phyloP scores from a whole-genome alignment of 2,329 filamentous ascomycete species.

The Leptodontidium sp. region DNA sequence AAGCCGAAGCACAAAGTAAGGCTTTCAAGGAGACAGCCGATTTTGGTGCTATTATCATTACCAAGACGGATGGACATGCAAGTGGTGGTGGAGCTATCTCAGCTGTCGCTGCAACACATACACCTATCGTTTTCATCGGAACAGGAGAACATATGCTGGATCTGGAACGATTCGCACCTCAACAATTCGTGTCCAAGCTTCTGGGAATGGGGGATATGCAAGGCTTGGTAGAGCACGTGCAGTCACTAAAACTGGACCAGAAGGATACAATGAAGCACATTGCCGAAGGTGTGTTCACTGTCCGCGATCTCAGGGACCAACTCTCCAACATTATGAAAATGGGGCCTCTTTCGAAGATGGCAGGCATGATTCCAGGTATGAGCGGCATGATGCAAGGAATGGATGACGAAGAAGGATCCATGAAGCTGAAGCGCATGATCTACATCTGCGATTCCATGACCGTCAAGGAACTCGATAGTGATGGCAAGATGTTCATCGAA shows the following conservation, averaged over 20 bases:
- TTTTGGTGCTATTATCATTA: slow-evolving; percentile 98
- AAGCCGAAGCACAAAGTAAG: slow-evolving; percentile 91
- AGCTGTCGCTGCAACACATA: slow-evolving; percentile 93
- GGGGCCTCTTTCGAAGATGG: slow-evolving; percentile 97
- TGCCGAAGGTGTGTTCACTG: slow-evolving; percentile 92
- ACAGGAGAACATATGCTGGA: slow-evolving; percentile 98
- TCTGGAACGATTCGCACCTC: slow-evolving; percentile 89
- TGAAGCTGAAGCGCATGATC: slow-evolving; percentile 97
- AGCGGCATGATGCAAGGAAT: slow-evolving; percentile 93
- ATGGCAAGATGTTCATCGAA: slow-evolving; percentile 93
- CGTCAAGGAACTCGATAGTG: slow-evolving; percentile 90
- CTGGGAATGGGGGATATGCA: slow-evolving; percentile 98
- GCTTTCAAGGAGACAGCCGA: slow-evolving; percentile 98
- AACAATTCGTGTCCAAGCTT: slow-evolving; percentile 92
- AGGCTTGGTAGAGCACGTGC: slow-evolving; percentile 94
- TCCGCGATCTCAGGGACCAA: slow-evolving; percentile 93
- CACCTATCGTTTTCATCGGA: slow-evolving; percentile 96
- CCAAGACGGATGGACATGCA: slow-evolving; percentile 96
- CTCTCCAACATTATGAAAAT: slow-evolving; percentile 99
- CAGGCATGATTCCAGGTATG: slow-evolving; percentile 97
- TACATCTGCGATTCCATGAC: slow-evolving; percentile 99
- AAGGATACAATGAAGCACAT: slow-evolving; percentile 99
- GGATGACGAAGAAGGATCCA: slow-evolving; percentile 94
- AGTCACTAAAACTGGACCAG: slow-evolving; percentile 92
- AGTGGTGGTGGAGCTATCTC: slow-evolving; percentile 97